Evolutionary conservation across 2,329 filamentous ascomycete genomes (phyloP), one percentile per base, ranked within the genome.

Genomic region (Emydomyces testavorans): DNA sequence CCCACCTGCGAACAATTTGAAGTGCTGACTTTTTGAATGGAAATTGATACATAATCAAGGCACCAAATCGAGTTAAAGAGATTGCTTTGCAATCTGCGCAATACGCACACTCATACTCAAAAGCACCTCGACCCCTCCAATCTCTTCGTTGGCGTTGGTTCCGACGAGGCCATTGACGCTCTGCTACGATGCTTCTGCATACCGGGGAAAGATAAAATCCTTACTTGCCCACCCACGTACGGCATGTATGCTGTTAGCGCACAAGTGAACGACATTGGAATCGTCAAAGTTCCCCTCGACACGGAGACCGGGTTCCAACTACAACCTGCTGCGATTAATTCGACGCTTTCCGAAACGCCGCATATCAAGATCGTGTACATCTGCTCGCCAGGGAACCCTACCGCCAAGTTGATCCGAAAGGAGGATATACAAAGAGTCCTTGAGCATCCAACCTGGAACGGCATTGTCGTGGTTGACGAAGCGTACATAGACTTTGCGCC

Each of bases 161-260:
- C 85, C 52, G 92, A 98, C 65, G 92, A 98, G 74, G 90, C 87
- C 54, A 94, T 98, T 62, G 92, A 98, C 68, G 87, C 86, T 4
- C 77, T 98, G 34, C 76, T 98, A 51, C 83, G 92, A 46, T 92
- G 85, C 67, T 98, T 98, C 72, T 98, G 92, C 69, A 71, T 79
- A 1, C 92, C 92, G 0, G 86, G 83, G 38, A 76, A 75, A 55
- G 92, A 98, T 68, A 87, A 85, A 62, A 93, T 98, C 62, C 77
- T 98, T 29, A 90, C 87, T 35, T 96, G 90, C 62, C 92, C 92
- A 15, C 92, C 92, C 1, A 98, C 92, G 0, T 98, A 98, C 65
- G 92, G 92, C 69, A 98, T 98, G 92, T 98, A 98, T 72, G 74
- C 79, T 39, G 92, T 98, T 15, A 93, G 86, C 5, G 92, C 92